phyloP scores from a whole-genome alignment of 2,329 filamentous ascomycete species.

The Cladosporium sp. region DNA sequence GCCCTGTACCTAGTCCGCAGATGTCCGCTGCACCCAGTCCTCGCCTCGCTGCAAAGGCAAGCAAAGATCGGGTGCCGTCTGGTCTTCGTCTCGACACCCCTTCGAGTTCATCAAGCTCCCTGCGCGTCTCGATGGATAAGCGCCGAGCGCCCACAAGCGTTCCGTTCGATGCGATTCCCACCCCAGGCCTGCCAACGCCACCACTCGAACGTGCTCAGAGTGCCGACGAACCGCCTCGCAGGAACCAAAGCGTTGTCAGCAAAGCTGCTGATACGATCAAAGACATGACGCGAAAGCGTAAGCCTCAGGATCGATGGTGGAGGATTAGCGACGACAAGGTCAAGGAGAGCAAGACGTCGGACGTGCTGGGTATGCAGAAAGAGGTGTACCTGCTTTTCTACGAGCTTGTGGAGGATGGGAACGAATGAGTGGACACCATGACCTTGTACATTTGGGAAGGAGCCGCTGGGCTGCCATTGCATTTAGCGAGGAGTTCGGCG shows the following conservation, averaged over 20 bases:
- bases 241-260: conserved; percentile 2
- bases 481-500: conserved; percentile 5
- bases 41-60: conserved; percentile 25
- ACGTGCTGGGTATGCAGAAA: conserved; percentile 88
- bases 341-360: conserved; percentile 86
- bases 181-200: conserved; percentile 24
- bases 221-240: neutral
- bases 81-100: conserved; percentile 7
- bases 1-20: conserved; percentile 39
- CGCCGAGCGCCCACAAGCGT: conserved; percentile 15
- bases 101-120: conserved; percentile 18
- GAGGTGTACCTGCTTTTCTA: conserved; percentile 98
- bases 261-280: conserved; percentile 4
- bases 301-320: conserved; percentile 81
- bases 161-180: conserved; percentile 26
- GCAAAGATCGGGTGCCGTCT: neutral
- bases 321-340: conserved; percentile 96
- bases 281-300: conserved; percentile 37
- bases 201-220: conserved; percentile 13
- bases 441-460: neutral
- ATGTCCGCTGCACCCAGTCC: conserved; percentile 38
- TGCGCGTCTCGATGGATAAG: neutral
- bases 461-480: neutral
- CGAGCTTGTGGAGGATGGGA: conserved; percentile 61
- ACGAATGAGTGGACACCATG: neutral